Evolutionary conservation across 805 yeast species (phyloP), one percentile per base, ranked within the genome.

Genomic region (Wickerhamiella australiensis): DNA sequence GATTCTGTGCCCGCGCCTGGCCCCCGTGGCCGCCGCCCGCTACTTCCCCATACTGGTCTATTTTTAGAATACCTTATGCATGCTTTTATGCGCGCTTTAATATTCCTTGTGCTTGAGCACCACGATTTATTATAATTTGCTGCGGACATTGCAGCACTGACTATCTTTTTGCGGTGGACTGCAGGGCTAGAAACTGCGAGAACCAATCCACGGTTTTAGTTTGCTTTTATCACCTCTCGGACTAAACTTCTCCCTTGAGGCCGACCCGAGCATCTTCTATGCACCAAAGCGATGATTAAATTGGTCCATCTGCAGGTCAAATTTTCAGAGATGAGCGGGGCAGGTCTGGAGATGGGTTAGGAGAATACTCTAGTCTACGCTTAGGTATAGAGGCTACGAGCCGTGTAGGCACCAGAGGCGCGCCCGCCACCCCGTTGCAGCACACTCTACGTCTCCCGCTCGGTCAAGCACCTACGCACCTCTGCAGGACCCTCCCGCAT

Each of bases 61-160:
- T 33, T 33, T 33, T 9, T 12, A 33, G 9, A 33, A 9, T 5
- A 17, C 20, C 9, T 31, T 33, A 33, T 33, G 38, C 38, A 33
- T 17, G 21, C 20, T n/a, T 11, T 15, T 11, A 33, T 33, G 38
- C 38, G 20, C 38, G 38, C 38, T 33, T 33, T 33, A 33, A 33
- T 33, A 33, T 33, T 33, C 38, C 38, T 33, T 33, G 38, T 33
- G 38, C 38, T 29, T 29, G 33, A 29, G 33, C n/a, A 29, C 33
- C 33, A 29, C 33, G 33, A 29, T 29, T 29, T 29, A 29, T 29
- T 29, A 29, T 29, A 29, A 6, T 29, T 12, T 11, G 13, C 33
- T 29, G 33, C 33, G 33, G 33, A 11, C 13, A 29, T 3, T 29
- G 33, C 33, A 29, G 9, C 13, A 29, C 13, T 29, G 33, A 11